phyloP scores from a whole-genome alignment of 2,329 filamentous ascomycete species.

The Hirsutella rhossiliensis region DNA sequence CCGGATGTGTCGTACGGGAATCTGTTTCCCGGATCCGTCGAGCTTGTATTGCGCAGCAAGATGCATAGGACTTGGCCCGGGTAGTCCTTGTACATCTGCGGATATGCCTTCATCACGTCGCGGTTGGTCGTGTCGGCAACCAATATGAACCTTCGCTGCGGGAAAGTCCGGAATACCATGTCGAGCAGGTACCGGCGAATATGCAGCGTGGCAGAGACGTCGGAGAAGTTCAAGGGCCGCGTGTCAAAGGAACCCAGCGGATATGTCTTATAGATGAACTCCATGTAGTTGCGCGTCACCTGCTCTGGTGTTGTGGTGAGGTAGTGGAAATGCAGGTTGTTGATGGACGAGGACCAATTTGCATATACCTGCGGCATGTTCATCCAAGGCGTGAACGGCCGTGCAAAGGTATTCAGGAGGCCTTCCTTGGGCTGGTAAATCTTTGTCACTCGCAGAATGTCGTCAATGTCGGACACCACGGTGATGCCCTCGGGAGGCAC shows the following conservation, averaged over 20 bases:
- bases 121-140: slow-evolving; percentile 66
- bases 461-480: slow-evolving; percentile 66
- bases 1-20: slow-evolving; percentile 67
- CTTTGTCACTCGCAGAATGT: slow-evolving; percentile 69
- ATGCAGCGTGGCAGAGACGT: slow-evolving; percentile 56
- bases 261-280: slow-evolving; percentile 68
- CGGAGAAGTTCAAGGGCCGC: slow-evolving; percentile 68
- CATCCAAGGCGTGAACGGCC: slow-evolving; percentile 58
- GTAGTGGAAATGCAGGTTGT: slow-evolving; percentile 68
- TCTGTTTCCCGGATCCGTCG: slow-evolving; percentile 52
- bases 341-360: slow-evolving; percentile 57
- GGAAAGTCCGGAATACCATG: slow-evolving; percentile 65
- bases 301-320: slow-evolving; percentile 73
- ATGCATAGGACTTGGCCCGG: slow-evolving; percentile 68
- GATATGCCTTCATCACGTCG: slow-evolving; percentile 60
- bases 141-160: slow-evolving; percentile 61
- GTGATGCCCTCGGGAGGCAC: slow-evolving; percentile 60
- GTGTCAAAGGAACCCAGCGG: slow-evolving; percentile 69
- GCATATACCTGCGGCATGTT: slow-evolving; percentile 72
- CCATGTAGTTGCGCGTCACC: slow-evolving; percentile 66
- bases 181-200: slow-evolving; percentile 59
- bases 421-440: slow-evolving; percentile 68
- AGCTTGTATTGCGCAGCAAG: slow-evolving; percentile 60
- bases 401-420: slow-evolving; percentile 64
- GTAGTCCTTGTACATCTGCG: slow-evolving; percentile 49